Conservation (phyloP, 768 basidiomycete genomes). For the Suillus fuscotomentosus region DNA sequence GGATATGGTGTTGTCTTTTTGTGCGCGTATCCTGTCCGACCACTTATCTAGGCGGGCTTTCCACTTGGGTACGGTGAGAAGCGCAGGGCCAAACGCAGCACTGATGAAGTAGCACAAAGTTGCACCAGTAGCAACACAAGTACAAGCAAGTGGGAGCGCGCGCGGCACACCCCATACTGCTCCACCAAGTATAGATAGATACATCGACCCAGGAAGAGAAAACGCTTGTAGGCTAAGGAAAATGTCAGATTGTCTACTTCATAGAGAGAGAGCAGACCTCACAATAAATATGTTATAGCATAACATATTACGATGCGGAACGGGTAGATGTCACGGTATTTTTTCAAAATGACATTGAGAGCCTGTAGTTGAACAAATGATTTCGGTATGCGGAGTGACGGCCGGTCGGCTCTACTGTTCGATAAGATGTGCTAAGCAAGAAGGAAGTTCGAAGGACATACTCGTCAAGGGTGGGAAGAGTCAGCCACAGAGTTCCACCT, state of each 20-base stretch:
- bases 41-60: conserved; percentile 80
- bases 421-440: conserved; percentile 9
- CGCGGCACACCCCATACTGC: conserved; percentile 91
- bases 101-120: conserved; percentile 92
- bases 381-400: conserved; percentile 77
- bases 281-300: conserved; percentile 91
- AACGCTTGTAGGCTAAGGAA: conserved; percentile 84
- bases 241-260: conserved; percentile 10
- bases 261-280: conserved; percentile 32
- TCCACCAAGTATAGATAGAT: conserved; percentile 93
- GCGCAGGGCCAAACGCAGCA: conserved; percentile 87
- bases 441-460: conserved; percentile 37
- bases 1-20: conserved; percentile 83
- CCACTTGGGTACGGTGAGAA: conserved; percentile 85
- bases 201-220: conserved; percentile 96
- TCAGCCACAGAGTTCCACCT: conserved; percentile 75
- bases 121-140: conserved; percentile 89
- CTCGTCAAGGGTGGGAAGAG: conserved; percentile 78
- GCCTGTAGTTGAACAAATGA: conserved; percentile 85
- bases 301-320: conserved; percentile 85
- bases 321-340: conserved; percentile 88
- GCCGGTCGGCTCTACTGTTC: conserved; percentile 66
- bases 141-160: conserved; percentile 87
- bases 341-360: conserved; percentile 83
- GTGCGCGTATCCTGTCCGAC: conserved; percentile 72